Conservation (phyloP, 73 alveolate species). For the Paramecium sonneborni region DNA sequence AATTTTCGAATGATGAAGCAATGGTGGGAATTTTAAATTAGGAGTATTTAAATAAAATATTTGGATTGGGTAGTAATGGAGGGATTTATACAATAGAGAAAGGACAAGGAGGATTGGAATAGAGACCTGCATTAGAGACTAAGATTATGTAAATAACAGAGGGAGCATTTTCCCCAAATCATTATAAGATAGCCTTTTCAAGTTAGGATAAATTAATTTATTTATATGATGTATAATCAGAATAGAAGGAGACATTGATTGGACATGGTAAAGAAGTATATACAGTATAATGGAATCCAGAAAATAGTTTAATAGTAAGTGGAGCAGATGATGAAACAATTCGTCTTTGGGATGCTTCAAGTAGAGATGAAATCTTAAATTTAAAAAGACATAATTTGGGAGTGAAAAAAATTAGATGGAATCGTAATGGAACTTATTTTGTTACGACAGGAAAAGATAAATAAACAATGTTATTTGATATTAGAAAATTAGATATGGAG, state of each 20-base stretch:
- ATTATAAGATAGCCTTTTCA: neutral
- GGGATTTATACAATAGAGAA: slow-evolving; percentile 45
- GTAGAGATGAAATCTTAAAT: neutral
- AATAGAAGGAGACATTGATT: neutral
- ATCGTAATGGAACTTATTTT: slow-evolving; percentile 6
- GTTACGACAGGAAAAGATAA: neutral
- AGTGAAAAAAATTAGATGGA: slow-evolving; percentile 30
- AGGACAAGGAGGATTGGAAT: slow-evolving; percentile 21
- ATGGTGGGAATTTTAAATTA: slow-evolving; percentile 21
- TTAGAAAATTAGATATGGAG: slow-evolving; percentile 25
- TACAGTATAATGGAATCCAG: slow-evolving; percentile 41
- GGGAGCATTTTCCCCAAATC: slow-evolving; percentile 30
- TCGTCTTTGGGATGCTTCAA: slow-evolving; percentile 49
- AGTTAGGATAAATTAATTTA: slow-evolving; percentile 1
- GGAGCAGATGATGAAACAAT: slow-evolving; percentile 62
- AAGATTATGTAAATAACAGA: neutral
- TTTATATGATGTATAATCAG: neutral
- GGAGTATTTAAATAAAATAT: slow-evolving; percentile 26
- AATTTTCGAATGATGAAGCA: slow-evolving; percentile 43
- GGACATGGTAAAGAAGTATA: slow-evolving; percentile 55
- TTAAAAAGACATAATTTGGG: slow-evolving; percentile 47
- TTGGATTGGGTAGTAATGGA: slow-evolving; percentile 48
- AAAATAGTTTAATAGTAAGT: neutral
- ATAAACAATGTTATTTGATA: slow-evolving; percentile 18
- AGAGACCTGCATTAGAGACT: slow-evolving; percentile 28